A percentile compares a stretch with the other conserved stretches of the same genome.
phyloP scores from a whole-genome alignment of 306 rosid species.

The Prunus davidiana region DNA sequence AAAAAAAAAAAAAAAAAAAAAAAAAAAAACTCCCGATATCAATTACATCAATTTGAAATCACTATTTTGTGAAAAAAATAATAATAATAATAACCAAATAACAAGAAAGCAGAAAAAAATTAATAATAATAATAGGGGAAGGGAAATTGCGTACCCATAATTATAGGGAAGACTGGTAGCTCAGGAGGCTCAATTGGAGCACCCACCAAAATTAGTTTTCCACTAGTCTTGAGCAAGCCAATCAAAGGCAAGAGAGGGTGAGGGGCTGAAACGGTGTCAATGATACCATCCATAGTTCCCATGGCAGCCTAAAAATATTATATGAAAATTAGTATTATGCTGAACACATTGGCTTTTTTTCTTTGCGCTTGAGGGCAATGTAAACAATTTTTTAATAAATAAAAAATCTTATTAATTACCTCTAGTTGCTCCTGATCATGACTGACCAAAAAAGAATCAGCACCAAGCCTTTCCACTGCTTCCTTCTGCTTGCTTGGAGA shows the following conservation, averaged over 20 bases:
- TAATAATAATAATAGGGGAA: too few species aligned
- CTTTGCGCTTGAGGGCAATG: too few species aligned
- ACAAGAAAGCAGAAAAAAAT: too few species aligned
- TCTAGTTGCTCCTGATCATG: constrained; percentile 12
- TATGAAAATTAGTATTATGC: too few species aligned
- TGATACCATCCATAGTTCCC: constrained; percentile 40
- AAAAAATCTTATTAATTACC: background rate
- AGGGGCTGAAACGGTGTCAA: constrained; percentile 32
- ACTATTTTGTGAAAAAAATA: too few species aligned
- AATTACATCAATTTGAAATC: too few species aligned
- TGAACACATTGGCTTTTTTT: too few species aligned
- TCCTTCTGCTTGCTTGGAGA: background rate
- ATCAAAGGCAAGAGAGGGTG: constrained; percentile 28
- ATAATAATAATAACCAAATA: background rate
- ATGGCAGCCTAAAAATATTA: constrained; percentile 16
- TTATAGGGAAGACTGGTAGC: constrained; percentile 27
- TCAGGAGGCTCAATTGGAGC: constrained; percentile 15
- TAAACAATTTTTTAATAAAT: too few species aligned
- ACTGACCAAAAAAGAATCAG: constrained; percentile 4
- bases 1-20: too few species aligned
- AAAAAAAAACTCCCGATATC: too few species aligned
- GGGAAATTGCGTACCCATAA: constrained; percentile 25
- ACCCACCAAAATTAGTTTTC: constrained; percentile 41
- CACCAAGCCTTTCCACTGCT: background rate
- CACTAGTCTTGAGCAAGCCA: constrained; percentile 15